phyloP scores from a whole-genome alignment of 768 basidiomycete species.

The Tricholoma bakamatsutake region DNA sequence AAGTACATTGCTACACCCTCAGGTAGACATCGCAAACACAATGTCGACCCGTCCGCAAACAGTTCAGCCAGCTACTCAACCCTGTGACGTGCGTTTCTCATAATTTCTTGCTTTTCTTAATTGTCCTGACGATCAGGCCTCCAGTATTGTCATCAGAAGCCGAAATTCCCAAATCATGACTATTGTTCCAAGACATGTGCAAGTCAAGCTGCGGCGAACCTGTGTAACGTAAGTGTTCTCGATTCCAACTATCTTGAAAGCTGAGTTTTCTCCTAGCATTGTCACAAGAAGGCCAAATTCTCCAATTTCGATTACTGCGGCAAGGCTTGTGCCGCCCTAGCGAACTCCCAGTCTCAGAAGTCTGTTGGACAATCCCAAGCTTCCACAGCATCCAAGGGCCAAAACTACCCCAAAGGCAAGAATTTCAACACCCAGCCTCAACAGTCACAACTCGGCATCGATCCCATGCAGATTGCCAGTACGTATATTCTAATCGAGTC shows the following conservation, averaged over 20 bases:
- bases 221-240: constrained; percentile 37
- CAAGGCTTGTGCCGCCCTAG: constrained; percentile 53
- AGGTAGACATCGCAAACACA: constrained; percentile 1
- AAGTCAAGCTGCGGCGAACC: constrained; percentile 27
- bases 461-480: constrained; percentile 37
- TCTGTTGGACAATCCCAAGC: background rate
- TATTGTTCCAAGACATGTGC: constrained; percentile 56
- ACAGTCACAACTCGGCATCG: constrained; percentile 21
- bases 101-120: background rate
- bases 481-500: constrained; percentile 10
- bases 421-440: constrained; percentile 15
- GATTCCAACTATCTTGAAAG: background rate
- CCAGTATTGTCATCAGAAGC: constrained; percentile 47
- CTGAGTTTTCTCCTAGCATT: constrained; percentile 30
- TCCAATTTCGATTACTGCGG: constrained; percentile 57
- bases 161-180: constrained; percentile 37
- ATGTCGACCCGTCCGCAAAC: constrained; percentile 10
- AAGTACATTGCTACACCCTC: constrained; percentile 2
- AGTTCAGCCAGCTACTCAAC: constrained; percentile 19
- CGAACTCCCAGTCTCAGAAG: constrained; percentile 25
- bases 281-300: constrained; percentile 56
- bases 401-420: constrained; percentile 7
- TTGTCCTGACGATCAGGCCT: background rate
- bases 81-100: constrained; percentile 34
- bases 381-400: constrained; percentile 12